A percentile compares a stretch with the other conserved stretches of the same genome.
Conservation (phyloP, 2,329 filamentous ascomycete genomes). For the Moelleriella libera region DNA sequence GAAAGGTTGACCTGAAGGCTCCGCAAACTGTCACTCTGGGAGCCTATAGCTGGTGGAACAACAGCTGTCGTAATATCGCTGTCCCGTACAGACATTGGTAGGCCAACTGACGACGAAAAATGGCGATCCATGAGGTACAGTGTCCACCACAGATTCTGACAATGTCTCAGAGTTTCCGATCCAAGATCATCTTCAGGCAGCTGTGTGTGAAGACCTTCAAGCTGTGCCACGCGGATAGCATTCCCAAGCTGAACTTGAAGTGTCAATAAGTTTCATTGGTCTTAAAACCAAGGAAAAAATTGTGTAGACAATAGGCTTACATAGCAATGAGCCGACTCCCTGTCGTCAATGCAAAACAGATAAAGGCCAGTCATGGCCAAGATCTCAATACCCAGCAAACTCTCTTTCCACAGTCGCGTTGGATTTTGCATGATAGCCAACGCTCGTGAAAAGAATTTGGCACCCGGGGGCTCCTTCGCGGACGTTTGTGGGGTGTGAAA, state of each 20-base stretch:
- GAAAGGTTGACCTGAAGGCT: constrained; percentile 21
- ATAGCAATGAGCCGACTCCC: constrained; percentile 17
- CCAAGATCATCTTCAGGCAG: constrained; percentile 21
- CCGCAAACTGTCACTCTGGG: constrained; percentile 14
- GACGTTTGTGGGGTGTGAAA: constrained; percentile 10
- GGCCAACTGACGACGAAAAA: constrained; percentile 22
- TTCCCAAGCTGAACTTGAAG: constrained; percentile 17
- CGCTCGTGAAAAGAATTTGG: constrained; percentile 16
- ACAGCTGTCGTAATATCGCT: constrained; percentile 21
- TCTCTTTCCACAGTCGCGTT: constrained; percentile 19
- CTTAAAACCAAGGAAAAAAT: too few species aligned
- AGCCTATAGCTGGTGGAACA: constrained; percentile 11
- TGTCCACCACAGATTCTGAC: constrained; percentile 25
- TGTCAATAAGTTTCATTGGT: not conserved
- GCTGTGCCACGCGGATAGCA: constrained; percentile 24
- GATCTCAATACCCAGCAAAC: constrained; percentile 20
- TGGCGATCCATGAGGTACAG: constrained; percentile 25
- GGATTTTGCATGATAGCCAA: constrained; percentile 22
- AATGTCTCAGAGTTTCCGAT: constrained; percentile 14
- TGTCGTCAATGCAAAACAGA: constrained; percentile 21
- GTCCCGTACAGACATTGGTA: constrained; percentile 22
- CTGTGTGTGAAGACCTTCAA: constrained; percentile 25
- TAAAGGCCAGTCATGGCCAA: constrained; percentile 20
- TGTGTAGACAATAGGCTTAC: constrained; percentile 6
- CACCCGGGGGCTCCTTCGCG: constrained; percentile 13